Evolutionary conservation across 805 yeast genomes (phyloP), one percentile per base, ranked within the genome.

Genomic region (Kluyveromyces aestuarii): DNA sequence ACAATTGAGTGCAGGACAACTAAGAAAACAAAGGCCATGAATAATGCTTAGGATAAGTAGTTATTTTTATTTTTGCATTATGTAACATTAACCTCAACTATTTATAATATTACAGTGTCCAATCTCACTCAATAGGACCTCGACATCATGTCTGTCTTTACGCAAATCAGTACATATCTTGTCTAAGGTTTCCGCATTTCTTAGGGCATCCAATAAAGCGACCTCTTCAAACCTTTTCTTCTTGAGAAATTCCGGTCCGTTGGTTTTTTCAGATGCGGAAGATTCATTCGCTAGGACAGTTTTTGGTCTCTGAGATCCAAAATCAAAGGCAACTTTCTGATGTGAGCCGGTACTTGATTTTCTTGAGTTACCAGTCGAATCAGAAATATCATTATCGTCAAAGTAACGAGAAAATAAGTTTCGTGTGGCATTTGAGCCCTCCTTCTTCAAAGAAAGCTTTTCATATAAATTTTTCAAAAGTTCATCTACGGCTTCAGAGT

Each of bases 91-190:
- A 17, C n/a, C 17, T 59, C 51, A 71, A 46, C 67, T 59, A 51
- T 73, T 75, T 1, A 79, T 68, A 13, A 76, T 61, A 46, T 66
- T 73, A 67, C 77, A 78, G 16, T 75, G 75, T 1, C 81, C 81
- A 30, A 80, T 63, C 33, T 65, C 64, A 33, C 68, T 61, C n/a
- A 81, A 50, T 3, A 77, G 47, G 2, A 56, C 58, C 55, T 81
- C 84, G 1, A 84, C 77, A 27, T 81, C 82, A 18, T 61, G 62
- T 42, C 79, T 69, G 9, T 84, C 73, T 57, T 73, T 73, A 43
- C 74, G 77, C 56, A 87, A 67, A 50, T 80, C 84, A 0, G 91
- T 86, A 58, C 91, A 83, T 2, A 87, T 81, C 4, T 77, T 71
- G 57, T 84, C 91, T 53, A 81, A 71, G 52, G 74, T 76, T 46